A percentile compares a stretch with the other conserved stretches of the same genome.
Evolutionary conservation across 768 basidiomycete species (phyloP).

Genomic region (Tricholoma terreum): DNA sequence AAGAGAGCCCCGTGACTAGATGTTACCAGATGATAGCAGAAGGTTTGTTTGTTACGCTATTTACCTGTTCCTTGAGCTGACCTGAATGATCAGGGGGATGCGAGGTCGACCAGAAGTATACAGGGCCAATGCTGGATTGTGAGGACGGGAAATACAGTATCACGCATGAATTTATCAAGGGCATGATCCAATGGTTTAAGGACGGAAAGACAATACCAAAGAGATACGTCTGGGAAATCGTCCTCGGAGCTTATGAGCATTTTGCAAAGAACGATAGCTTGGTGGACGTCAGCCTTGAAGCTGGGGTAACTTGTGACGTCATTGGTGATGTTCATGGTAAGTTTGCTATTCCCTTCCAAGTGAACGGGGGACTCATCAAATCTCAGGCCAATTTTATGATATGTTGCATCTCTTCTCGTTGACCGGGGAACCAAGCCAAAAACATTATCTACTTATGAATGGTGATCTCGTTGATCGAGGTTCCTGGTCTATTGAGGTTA

Average conservation of each 20-base stretch:
- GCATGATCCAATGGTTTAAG: constrained; percentile 92
- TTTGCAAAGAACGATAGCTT: constrained; percentile 79
- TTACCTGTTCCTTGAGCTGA: not conserved
- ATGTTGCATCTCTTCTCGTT: constrained; percentile 82
- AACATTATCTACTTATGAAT: constrained; percentile 88
- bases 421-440: constrained; percentile 80
- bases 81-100: constrained; percentile 57
- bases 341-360: constrained; percentile 13
- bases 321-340: constrained; percentile 95
- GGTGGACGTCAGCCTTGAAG: constrained; percentile 69
- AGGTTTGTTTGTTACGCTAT: constrained; percentile 41
- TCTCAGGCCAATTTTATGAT: constrained; percentile 90
- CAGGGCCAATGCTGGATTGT: constrained; percentile 66
- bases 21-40: constrained; percentile 78
- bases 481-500: constrained; percentile 94
- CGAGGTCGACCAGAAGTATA: constrained; percentile 68
- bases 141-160: constrained; percentile 71
- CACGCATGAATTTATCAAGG: constrained; percentile 72
- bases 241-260: constrained; percentile 76
- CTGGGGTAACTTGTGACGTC: constrained; percentile 84
- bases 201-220: constrained; percentile 88
- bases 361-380: not conserved
- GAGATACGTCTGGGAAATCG: constrained; percentile 94
- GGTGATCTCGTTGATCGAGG: constrained; percentile 97
- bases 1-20: constrained; percentile 72